A percentile compares a stretch with the other conserved stretches of the same genome.
Conservation (phyloP, 2,329 filamentous ascomycete genomes). For the Ophiostoma tasmaniense region DNA sequence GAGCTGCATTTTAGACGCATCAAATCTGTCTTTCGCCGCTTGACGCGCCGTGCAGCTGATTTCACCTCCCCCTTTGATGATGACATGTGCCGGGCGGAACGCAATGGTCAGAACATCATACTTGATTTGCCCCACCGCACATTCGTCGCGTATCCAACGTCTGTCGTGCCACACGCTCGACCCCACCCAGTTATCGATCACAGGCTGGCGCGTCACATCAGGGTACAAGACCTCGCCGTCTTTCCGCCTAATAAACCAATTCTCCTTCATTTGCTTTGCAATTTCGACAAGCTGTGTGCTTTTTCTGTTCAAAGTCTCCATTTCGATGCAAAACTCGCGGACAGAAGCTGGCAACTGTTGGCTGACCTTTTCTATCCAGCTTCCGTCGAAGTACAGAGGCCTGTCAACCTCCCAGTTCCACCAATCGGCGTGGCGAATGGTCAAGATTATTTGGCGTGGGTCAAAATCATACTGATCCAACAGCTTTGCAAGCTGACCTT, state of each 20-base stretch:
- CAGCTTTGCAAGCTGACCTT: constrained; percentile 23
- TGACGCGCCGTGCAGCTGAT: background rate
- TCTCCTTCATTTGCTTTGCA: constrained; percentile 29
- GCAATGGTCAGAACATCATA: background rate
- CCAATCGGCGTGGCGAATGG: constrained; percentile 42
- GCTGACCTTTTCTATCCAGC: constrained; percentile 30
- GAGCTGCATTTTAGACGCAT: background rate
- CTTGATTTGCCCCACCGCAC: constrained; percentile 30
- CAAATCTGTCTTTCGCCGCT: background rate
- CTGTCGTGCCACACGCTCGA: constrained; percentile 32
- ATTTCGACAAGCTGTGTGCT: constrained; percentile 37
- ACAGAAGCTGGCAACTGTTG: constrained; percentile 28
- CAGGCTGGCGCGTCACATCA: constrained; percentile 22
- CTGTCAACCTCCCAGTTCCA: constrained; percentile 36
- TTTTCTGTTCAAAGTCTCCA: constrained; percentile 41
- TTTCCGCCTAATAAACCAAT: constrained; percentile 30
- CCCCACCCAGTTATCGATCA: constrained; percentile 35
- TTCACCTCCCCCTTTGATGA: background rate
- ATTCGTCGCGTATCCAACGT: constrained; percentile 38
- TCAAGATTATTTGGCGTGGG: constrained; percentile 34
- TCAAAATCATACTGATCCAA: constrained; percentile 26
- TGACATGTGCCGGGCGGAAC: background rate
- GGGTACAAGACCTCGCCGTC: constrained; percentile 29
- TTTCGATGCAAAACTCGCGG: constrained; percentile 34
- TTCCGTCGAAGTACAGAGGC: constrained; percentile 29